Evolutionary conservation across 257 asterid genomes (phyloP).

Genomic region (Coffea canephora): DNA sequence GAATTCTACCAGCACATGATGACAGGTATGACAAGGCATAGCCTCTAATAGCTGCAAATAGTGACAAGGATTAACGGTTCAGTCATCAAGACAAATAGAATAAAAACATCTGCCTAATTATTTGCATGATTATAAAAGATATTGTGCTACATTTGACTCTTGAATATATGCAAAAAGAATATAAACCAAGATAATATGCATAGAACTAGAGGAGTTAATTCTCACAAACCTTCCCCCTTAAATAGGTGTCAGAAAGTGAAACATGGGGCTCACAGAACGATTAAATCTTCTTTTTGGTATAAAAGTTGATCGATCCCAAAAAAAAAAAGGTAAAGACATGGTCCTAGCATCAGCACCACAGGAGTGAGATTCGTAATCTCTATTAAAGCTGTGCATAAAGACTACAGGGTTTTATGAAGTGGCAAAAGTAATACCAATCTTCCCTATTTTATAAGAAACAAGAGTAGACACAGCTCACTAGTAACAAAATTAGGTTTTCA

Average conservation of each 20-base stretch:
- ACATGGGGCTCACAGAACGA: background rate
- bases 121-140: background rate
- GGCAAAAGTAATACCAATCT: too few species aligned
- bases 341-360: background rate
- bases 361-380: background rate
- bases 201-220: background rate
- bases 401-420: too few species aligned
- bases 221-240: background rate
- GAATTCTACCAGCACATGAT: slow-evolving; percentile 96
- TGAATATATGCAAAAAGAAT: background rate
- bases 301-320: background rate
- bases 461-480: background rate
- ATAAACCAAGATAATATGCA: too few species aligned
- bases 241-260: too few species aligned
- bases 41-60: slow-evolving; percentile 88
- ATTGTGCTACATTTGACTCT: background rate
- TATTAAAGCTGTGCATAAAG: too few species aligned
- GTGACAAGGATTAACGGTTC: background rate
- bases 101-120: background rate
- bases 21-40: slow-evolving; percentile 93
- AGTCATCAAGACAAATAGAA: background rate
- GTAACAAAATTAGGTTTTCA: background rate
- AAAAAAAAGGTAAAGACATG: background rate
- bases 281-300: background rate
- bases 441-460: too few species aligned